Evolutionary conservation across 1,284 basidiomycete genomes (phyloP), one percentile per base, ranked within the genome.

Genomic region (Schizopora paradoxa): DNA sequence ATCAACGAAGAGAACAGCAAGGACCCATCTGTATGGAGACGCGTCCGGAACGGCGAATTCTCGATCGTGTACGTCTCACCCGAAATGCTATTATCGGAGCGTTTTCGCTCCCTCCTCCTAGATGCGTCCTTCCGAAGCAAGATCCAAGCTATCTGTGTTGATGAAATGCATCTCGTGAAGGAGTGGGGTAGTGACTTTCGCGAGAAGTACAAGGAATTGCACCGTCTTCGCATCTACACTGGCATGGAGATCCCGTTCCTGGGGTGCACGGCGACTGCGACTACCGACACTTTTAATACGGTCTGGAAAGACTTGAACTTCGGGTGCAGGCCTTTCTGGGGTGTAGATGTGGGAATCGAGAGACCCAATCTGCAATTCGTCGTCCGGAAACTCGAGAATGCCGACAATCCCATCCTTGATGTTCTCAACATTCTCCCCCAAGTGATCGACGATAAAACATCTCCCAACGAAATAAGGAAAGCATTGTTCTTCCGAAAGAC

Each of bases 261-360:
- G 5, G 51, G 56, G 6, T 61, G 56, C 39, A 61, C 61, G 13
- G 62, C 61, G 1, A 64, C 61, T 0, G 54, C 52, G 33, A 31
- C 50, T 0, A 61, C 61, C 0, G 18, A 39, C 0, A 62, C 61
- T 1, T 64, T 64, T 41, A 43, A 59, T 32, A 28, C 51, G 13
- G 57, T 62, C 10, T 64, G 60, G 60, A 41, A 37, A 2, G 49
- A 57, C 2, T 48, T 64, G 2, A 52, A 44, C 0, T 61, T 55
- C 41, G 59, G 61, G n/a, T 35, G 52, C 38, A 51, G 59, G 10
- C 60, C 58, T 5, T 63, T 64, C 51, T 62, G 59, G 59, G 61
- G 61, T 10, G 38, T 64, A 2, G 62, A 64, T 43, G 56, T 61
- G 4, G 61, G 62, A 0, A 48, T 39, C 7, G 54, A 56, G 37